Percentiles rank a stretch among this genome's conserved stretches.
phyloP scores from a whole-genome alignment of 306 rosid genomes.

The Vigna nakashimae region DNA sequence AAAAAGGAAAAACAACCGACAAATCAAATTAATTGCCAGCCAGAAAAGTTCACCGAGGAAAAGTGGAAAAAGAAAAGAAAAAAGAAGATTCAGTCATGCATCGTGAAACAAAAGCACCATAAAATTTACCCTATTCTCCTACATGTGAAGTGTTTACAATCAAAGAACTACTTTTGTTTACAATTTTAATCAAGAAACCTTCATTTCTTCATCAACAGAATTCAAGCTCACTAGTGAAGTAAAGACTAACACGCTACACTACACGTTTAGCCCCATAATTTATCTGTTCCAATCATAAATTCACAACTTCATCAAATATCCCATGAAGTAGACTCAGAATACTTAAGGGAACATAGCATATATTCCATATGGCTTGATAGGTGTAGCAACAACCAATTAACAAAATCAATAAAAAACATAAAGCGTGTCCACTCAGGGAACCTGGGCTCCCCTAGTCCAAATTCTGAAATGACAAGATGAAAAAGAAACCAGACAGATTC shows the following conservation, averaged over 20 bases:
- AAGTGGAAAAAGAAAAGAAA: background rate
- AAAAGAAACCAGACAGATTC: constrained; percentile 22
- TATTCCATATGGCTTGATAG: constrained; percentile 35
- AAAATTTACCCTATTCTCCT: background rate
- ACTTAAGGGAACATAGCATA: background rate
- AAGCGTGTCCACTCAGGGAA: constrained; percentile 17
- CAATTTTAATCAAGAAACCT: constrained; percentile 1
- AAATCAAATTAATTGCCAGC: constrained; percentile 45
- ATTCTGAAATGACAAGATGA: constrained; percentile 17
- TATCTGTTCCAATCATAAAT: background rate
- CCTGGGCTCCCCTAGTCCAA: background rate
- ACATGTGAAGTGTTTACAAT: constrained; percentile 1
- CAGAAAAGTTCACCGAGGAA: constrained; percentile 38
- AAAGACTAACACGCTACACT: background rate
- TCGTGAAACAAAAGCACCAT: constrained; percentile 25
- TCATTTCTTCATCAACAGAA: constrained; percentile 8
- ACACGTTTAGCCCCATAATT: background rate
- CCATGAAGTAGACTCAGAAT: background rate
- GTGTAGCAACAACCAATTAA: constrained; percentile 23
- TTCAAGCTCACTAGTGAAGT: constrained; percentile 14
- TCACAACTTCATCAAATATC: constrained; percentile 26
- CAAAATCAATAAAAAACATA: background rate
- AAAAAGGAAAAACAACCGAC: constrained; percentile 34
- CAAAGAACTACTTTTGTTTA: background rate
- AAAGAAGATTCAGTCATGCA: background rate